phyloP scores from a whole-genome alignment of 2,329 filamentous ascomycete genomes.

The Mycosphaerella arachidis region DNA sequence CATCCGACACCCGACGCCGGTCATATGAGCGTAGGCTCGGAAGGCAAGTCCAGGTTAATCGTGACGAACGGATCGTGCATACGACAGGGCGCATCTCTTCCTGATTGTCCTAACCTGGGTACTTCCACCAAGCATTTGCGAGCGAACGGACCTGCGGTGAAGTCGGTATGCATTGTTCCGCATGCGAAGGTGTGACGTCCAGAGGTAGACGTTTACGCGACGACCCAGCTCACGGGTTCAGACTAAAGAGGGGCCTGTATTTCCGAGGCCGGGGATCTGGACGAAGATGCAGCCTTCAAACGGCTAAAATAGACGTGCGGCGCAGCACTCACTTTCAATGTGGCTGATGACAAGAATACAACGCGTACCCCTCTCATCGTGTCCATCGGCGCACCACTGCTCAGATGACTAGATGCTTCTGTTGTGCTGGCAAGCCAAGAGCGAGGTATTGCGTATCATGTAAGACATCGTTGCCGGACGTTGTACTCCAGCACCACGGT shows the following conservation, averaged over 20 bases:
- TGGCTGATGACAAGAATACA: not conserved
- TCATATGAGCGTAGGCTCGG: not conserved
- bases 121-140: too few relatives aligned
- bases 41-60: not conserved
- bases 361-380: not conserved
- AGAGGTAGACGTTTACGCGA: not conserved
- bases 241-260: constrained; percentile 3
- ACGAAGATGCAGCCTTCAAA: not conserved
- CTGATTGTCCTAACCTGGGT: too few relatives aligned
- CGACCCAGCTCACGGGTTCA: not conserved
- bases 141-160: not conserved
- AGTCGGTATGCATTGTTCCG: constrained; percentile 4
- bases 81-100: not conserved
- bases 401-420: not conserved
- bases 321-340: not conserved
- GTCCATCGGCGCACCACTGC: not conserved
- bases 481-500: constrained; percentile 3
- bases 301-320: not conserved
- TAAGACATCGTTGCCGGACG: not conserved
- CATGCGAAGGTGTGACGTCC: not conserved
- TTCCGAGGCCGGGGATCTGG: constrained; percentile 4
- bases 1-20: not conserved
- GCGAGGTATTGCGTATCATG: not conserved
- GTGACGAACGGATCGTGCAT: not conserved
- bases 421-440: not conserved